Base-by-base conservation (phyloP, 1,284 basidiomycete species). In the Apiotrichum gamsii region DNA sequence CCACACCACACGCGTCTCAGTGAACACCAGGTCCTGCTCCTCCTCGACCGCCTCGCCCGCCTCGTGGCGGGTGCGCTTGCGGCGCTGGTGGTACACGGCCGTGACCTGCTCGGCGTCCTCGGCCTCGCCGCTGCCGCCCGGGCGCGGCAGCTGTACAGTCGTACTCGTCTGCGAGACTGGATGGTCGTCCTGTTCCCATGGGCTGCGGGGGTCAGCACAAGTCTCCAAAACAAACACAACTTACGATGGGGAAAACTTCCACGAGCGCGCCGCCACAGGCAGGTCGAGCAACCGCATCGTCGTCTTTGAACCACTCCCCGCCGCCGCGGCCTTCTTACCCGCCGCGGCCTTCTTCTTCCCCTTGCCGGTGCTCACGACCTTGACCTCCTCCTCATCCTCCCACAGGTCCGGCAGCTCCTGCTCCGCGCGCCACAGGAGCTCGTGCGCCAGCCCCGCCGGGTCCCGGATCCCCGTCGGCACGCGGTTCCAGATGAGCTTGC, bases 391-490 rank as follows among this genome's bases (percentile, higher is more conserved):
- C 52, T 88, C 87, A 43, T 82, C 83, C 44, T 87, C 87, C 57
- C 84, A 84, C 14, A 75, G 65, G 43, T 80, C 75, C 8, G 85
- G 85, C 3, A 78, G 70, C 5, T 84, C 83, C 38, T 80, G 68
- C 52, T 81, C 76, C 18, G 83, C 78, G 42, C 87, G 77, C 87
- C 87, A 90, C 35, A 85, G 76, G 37, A 94, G 73, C 64, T 94
- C 90, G 53, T 87, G 75, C 8, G 87, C 86, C 43, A 90, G 66
- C 1, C 80, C 82, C 2, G 82, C 74, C 5, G 85, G 79, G 65
- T 94, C 85, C 39, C 90, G 77, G 40, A 81, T 78, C 51, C 90
- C 87, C n/a, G 67, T 62, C 0, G 90, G 90, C 14, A 94, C 80
- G 47, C 86, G 80, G 43, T 90, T 87, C 62, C 80, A 83, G 1